Conservation (phyloP, 2,329 filamentous ascomycete species). For the Xylariaceae sp. region DNA sequence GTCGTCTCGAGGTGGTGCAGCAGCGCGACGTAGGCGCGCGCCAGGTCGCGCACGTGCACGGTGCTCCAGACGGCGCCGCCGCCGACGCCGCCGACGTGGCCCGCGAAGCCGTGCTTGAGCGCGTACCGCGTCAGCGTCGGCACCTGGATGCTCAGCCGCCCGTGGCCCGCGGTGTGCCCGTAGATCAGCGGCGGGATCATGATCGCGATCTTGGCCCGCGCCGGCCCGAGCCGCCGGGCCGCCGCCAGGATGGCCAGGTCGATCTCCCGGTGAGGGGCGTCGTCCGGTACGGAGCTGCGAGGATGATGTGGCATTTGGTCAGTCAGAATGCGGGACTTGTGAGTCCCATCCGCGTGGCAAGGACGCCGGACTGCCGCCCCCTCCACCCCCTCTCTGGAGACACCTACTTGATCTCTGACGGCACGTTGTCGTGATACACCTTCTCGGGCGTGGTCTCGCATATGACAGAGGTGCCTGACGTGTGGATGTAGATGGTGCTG, state of each 20-base stretch:
- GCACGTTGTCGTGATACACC: slow-evolving; percentile 35
- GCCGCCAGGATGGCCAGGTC: slow-evolving; percentile 35
- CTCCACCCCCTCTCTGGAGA: too few relatives aligned
- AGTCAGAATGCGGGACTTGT: too few relatives aligned
- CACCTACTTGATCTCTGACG: slow-evolving; percentile 32
- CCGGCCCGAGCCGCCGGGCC: slow-evolving; percentile 24
- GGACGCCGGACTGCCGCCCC: too few relatives aligned
- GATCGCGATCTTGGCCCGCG: slow-evolving; percentile 36
- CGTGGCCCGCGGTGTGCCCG: slow-evolving; percentile 31
- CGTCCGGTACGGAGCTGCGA: slow-evolving; percentile 31
- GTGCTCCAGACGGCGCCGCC: slow-evolving; percentile 33
- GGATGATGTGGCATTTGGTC: too few relatives aligned
- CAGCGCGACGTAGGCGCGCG: slow-evolving; percentile 34
- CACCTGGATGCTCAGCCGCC: slow-evolving; percentile 37
- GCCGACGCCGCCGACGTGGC: slow-evolving; percentile 35
- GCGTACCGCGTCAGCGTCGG: slow-evolving; percentile 39
- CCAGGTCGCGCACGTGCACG: slow-evolving; percentile 40
- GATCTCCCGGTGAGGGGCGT: slow-evolving; percentile 35
- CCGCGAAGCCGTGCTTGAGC: slow-evolving; percentile 38
- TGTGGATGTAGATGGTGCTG: slow-evolving; percentile 40
- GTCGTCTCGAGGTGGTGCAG: slow-evolving; percentile 36
- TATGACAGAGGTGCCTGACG: slow-evolving; percentile 34
- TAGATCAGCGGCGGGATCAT: slow-evolving; percentile 41
- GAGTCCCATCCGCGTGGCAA: too few relatives aligned
- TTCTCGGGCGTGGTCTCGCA: slow-evolving; percentile 29